phyloP scores from a whole-genome alignment of 306 rosid species.

The Gastrolobium villosum region DNA sequence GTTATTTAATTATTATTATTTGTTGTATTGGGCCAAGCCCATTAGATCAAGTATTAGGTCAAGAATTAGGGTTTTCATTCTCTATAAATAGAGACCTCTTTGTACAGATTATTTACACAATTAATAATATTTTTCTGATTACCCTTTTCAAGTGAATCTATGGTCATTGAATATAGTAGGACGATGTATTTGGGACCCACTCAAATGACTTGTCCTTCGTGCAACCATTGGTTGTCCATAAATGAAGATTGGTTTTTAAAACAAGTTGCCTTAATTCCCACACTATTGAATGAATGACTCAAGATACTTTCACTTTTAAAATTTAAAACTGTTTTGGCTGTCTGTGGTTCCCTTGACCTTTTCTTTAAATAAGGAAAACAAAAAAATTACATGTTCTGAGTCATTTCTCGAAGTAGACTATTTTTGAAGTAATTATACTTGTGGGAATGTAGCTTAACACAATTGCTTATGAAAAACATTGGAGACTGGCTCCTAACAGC shows the following conservation, averaged over 20 bases:
- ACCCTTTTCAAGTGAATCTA: too few relatives aligned
- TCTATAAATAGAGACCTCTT: too few relatives aligned
- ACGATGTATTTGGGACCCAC: slow-evolving; percentile 48
- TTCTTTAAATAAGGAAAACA: neutral
- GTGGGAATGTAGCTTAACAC: neutral
- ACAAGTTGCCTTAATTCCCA: slow-evolving; percentile 39
- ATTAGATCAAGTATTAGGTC: too few relatives aligned
- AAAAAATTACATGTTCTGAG: neutral
- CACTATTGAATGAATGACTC: slow-evolving; percentile 47
- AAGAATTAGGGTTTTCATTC: too few relatives aligned
- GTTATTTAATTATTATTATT: too few relatives aligned
- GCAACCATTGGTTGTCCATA: slow-evolving; percentile 21
- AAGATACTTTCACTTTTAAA: slow-evolving; percentile 2
- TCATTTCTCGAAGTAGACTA: neutral
- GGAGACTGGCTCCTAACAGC: too few relatives aligned
- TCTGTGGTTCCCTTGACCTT: slow-evolving; percentile 35
- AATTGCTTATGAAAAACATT: neutral
- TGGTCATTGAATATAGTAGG: slow-evolving; percentile 41
- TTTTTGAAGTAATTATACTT: slow-evolving; percentile 17
- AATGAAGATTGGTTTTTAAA: slow-evolving; percentile 32
- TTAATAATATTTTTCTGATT: too few relatives aligned
- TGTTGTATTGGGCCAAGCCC: too few relatives aligned
- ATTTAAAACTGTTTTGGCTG: slow-evolving; percentile 17
- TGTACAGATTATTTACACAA: too few relatives aligned
- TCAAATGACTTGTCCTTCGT: slow-evolving; percentile 25